Base-by-base conservation (phyloP, 768 basidiomycete species). In the Auricularia heimuer region DNA sequence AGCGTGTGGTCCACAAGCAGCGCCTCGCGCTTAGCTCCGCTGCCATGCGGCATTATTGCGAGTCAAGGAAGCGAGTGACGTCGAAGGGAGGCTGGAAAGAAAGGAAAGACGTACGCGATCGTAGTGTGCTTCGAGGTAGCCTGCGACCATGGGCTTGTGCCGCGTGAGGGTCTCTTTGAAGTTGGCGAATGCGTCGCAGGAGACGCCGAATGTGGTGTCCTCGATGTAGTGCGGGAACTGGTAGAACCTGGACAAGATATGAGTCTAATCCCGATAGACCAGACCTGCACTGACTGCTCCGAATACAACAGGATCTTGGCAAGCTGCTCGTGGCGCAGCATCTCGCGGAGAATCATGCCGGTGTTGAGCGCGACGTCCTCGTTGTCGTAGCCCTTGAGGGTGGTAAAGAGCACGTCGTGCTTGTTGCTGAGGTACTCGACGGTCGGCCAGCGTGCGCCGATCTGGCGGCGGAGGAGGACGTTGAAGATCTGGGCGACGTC, bases 101-200 rank as follows among this genome's bases (percentile, higher is more conserved):
- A 63, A 29, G 24, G 35, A 29, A 29, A 29, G 37, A 76, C 88
- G 66, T 70, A 96, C 94, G 67, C 92, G 83, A 70, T 99, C 97
- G 73, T 98, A 99, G 74, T 98, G 94, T 81, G 89, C 90, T 74
- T 98, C 97, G 6, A 99, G 82, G 74, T 94, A 99, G 67, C 92
- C 88, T 0, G 96, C 95, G 0, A 98, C 97, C 93, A 99, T 98
- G 4, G 93, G 85, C 74, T 98, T 99, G 76, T 99, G 97, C 68
- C 92, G 84, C 33, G 97, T 98, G 44, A 99, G 80, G 3, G 92
- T 95, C 77, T 98, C 97, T 82, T 98, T 98, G 74, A 98, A 82
- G 74, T 97, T 98, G 16, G 92, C 91, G 71, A 97, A 97, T 3
- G 96, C 96, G 74, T 98, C 97, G 69, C 95, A 98, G 0, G 96